Evolutionary conservation across 2,329 filamentous ascomycete species (phyloP).

Genomic region (Exophiala calicioides): DNA sequence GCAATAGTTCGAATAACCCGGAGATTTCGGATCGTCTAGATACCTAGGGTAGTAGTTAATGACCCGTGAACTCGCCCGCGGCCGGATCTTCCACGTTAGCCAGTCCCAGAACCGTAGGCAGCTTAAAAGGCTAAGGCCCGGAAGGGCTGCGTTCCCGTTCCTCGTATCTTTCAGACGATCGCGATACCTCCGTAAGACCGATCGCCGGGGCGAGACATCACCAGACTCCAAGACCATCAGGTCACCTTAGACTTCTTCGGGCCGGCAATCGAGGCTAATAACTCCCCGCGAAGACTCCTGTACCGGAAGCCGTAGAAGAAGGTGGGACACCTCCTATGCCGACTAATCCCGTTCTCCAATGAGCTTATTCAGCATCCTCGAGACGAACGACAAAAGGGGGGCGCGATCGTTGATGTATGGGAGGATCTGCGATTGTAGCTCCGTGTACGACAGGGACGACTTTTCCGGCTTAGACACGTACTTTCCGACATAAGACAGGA

Average conservation of each 20-base stretch:
- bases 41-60: too few relatives aligned
- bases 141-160: too few relatives aligned
- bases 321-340: neutral
- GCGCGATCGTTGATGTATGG: neutral
- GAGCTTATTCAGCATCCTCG: neutral
- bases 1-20: too few relatives aligned
- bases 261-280: too few relatives aligned
- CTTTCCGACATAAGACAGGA: neutral
- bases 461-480: neutral
- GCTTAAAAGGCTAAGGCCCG: neutral
- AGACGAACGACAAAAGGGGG: neutral
- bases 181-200: too few relatives aligned
- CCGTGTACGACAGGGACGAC: neutral
- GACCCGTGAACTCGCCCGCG: too few relatives aligned
- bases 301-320: neutral
- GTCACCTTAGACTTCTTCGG: too few relatives aligned
- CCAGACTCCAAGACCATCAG: too few relatives aligned
- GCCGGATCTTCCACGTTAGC: constrained; percentile 1
- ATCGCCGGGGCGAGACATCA: too few relatives aligned
- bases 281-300: neutral
- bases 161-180: too few relatives aligned
- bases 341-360: neutral
- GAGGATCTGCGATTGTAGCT: neutral
- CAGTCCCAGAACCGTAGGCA: neutral
- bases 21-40: too few relatives aligned